These are phyloP conservation scores for Durusdinium trenchii DNA, from an alignment of 73 alveolate species.

Conservation along the genomic window DNA sequence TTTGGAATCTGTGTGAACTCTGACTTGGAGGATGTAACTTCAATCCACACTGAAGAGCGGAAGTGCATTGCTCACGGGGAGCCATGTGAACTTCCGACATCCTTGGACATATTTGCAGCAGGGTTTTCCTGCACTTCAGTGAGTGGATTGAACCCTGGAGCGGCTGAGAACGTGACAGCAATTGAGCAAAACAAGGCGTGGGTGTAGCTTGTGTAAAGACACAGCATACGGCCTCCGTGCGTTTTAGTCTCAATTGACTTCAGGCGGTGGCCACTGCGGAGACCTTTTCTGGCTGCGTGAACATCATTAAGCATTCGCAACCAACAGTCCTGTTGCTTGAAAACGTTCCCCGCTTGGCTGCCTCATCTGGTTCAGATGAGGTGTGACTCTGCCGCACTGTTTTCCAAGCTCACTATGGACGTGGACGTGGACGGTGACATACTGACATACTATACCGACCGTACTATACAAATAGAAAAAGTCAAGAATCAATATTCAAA, in stretches of 20 bases:
- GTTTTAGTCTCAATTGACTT: not conserved
- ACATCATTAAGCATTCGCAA: not conserved
- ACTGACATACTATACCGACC: not conserved
- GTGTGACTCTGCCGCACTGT: no score
- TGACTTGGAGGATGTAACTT: not conserved
- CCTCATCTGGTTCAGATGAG: not conserved
- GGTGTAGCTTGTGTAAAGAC: not conserved
- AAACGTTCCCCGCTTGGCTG: not conserved
- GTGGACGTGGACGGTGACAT: no score
- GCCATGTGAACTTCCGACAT: not conserved
- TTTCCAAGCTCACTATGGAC: no score
- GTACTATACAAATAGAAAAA: no score
- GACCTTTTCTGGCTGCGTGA: not conserved
- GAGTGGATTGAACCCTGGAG: not conserved
- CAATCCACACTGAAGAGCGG: not conserved
- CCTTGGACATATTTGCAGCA: not conserved
- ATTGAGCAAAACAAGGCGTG: not conserved
- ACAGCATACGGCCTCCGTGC: not conserved
- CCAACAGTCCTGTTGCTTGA: not conserved
- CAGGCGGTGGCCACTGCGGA: constrained; percentile 10
- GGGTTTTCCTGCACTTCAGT: constrained; percentile 14
- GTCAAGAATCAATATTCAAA: no score
- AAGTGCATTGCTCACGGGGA: not conserved
- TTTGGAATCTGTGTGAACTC: not conserved
- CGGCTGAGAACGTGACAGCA: not conserved